Conservation (phyloP, 768 basidiomycete species). For the Astraeus odoratus region DNA sequence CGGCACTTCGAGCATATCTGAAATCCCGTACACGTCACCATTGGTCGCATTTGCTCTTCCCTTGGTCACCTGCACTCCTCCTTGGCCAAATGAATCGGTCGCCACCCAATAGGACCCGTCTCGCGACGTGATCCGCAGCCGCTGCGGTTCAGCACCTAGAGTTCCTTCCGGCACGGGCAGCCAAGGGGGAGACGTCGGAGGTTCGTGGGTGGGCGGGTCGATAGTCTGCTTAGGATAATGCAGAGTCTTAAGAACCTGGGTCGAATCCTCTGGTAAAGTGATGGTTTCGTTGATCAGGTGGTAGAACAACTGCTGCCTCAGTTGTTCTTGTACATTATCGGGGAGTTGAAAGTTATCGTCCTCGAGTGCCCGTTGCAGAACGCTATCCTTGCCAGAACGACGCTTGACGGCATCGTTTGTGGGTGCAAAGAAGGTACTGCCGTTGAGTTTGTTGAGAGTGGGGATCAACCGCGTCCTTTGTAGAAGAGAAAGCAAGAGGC, state of each 20-base stretch:
- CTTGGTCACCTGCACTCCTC: slow-evolving; percentile 63
- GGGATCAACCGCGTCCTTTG: slow-evolving; percentile 87
- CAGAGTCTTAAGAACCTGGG: slow-evolving; percentile 48
- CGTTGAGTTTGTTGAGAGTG: slow-evolving; percentile 80
- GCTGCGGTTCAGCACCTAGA: slow-evolving; percentile 76
- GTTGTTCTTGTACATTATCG: slow-evolving; percentile 78
- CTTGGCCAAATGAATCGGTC: slow-evolving; percentile 73
- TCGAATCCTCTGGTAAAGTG: slow-evolving; percentile 33
- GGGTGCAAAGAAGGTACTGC: slow-evolving; percentile 86
- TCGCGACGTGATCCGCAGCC: slow-evolving; percentile 54
- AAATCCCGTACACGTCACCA: slow-evolving; percentile 71
- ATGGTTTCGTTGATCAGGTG: slow-evolving; percentile 85
- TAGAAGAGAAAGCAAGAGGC: slow-evolving; percentile 65
- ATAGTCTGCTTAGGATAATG: slow-evolving; percentile 58
- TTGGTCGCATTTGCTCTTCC: slow-evolving; percentile 55
- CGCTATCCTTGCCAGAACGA: slow-evolving; percentile 26
- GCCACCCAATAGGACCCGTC: slow-evolving; percentile 52
- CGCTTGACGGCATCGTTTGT: slow-evolving; percentile 84
- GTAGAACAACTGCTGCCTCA: slow-evolving; percentile 91
- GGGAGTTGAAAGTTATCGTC: slow-evolving; percentile 31
- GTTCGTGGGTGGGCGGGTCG: slow-evolving; percentile 58
- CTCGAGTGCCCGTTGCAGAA: slow-evolving; percentile 27
- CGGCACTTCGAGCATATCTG: slow-evolving; percentile 69
- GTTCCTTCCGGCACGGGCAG: slow-evolving; percentile 77
- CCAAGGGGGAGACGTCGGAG: slow-evolving; percentile 79